Base-by-base conservation (phyloP, 306 rosid species). In the Canavalia ensiformis region DNA sequence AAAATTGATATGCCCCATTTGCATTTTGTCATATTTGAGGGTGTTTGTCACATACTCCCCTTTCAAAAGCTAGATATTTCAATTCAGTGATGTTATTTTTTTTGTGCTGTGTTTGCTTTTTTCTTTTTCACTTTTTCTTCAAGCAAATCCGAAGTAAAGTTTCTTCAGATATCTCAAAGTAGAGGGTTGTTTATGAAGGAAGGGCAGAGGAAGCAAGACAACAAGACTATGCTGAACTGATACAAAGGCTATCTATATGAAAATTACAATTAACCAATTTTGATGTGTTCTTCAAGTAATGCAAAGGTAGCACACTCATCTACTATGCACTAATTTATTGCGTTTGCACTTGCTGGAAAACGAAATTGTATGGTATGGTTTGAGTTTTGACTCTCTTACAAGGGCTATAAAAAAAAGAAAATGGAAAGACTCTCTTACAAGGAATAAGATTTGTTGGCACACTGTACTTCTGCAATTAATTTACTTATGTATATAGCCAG, bases 301-400 rank as follows among this genome's bases (percentile, higher is more conserved):
- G 74, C 39, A 51, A 74, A 45, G 37, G 79, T 13, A 47, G 58
- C 74, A 68, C 81, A 73, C 70, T 52, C 65, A 34, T 67, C 63
- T 66, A 39, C 9, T 54, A 74, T 74, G 47, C n/a, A 82, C 72
- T 41, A 56, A 63, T 76, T 83, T 54, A 41, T 55, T 47, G 54
- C 50, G 33, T 68, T 68, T 33, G 67, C 59, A 58, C 67, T 35
- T 63, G 79, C 60, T 69, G 74, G 74, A 39, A n/a, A 49, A 65
- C 31, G 59, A 73, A 81, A 74, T 72, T 76, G 76, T 49, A 30
- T 58, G 57, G 45, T 66, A 51, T 56, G 72, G 55, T 56, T 66
- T 78, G 39, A 18, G 25, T 18, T 18, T 18, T 18, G 25, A 8
- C 12, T 51, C 37, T 29, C 59, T 59, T 50, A 8, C 33, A 41